Evolutionary conservation across 1,139 yeast genomes (phyloP).

Genomic region (Tardiomyces depauwii): DNA sequence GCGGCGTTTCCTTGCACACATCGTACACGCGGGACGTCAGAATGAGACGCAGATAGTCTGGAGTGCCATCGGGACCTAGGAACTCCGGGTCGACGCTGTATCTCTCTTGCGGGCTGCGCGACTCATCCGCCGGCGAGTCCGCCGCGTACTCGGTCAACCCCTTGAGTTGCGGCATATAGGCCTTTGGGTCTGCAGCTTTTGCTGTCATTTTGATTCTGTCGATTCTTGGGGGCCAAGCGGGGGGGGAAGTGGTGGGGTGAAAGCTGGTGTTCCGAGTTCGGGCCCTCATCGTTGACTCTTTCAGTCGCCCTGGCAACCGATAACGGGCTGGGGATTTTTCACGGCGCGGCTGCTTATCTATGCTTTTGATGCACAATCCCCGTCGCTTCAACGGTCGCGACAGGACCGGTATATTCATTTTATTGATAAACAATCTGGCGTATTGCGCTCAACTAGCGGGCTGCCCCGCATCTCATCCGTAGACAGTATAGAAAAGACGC

Average conservation of each 20-base stretch:
- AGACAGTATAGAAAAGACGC: no score
- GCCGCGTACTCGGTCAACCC: not conserved
- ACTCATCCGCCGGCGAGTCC: not conserved
- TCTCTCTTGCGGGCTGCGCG: not conserved
- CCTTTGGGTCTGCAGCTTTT: not conserved
- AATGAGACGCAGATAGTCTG: conserved; percentile 87
- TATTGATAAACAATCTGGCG: no score
- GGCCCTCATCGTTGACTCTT: no score
- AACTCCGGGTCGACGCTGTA: conserved; percentile 4
- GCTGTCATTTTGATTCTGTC: no score
- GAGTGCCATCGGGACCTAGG: conserved; percentile 32
- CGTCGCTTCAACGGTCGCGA: no score
- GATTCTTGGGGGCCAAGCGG: no score
- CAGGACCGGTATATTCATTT: no score
- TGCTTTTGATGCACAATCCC: not conserved
- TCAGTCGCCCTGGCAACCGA: no score
- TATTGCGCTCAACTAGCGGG: no score
- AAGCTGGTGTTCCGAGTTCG: no score
- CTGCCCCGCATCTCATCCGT: no score
- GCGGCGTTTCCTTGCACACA: conserved; percentile 83
- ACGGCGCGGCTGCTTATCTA: not conserved
- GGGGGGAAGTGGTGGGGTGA: no score
- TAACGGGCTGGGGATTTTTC: not conserved
- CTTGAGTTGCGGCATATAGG: not conserved
- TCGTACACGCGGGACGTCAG: conserved; percentile 90